A percentile compares a stretch with the other conserved stretches of the same genome.
phyloP scores from a whole-genome alignment of 257 asterid genomes.

The Lantana camara region DNA sequence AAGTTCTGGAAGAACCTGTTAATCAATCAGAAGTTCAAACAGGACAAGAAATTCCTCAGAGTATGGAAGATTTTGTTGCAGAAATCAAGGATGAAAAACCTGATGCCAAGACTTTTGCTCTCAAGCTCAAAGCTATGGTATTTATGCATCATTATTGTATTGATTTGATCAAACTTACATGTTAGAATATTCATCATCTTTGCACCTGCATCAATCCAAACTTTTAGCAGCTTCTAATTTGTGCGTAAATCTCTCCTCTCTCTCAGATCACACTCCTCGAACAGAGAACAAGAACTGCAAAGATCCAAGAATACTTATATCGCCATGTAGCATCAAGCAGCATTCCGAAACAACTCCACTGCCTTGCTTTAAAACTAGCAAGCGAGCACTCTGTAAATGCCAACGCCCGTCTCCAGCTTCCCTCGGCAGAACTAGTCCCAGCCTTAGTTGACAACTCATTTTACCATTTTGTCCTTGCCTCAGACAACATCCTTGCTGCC shows the following conservation, averaged over 20 bases:
- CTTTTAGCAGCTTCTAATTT: too few species aligned
- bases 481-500: constrained; percentile 90
- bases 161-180: neutral
- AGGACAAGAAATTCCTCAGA: constrained; percentile 54
- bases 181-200: neutral
- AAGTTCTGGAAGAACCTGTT: constrained; percentile 70
- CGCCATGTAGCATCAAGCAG: constrained; percentile 99
- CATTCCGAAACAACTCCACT: constrained; percentile 93
- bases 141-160: neutral
- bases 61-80: constrained; percentile 63
- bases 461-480: constrained; percentile 87
- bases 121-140: constrained; percentile 85
- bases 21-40: constrained; percentile 35
- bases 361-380: constrained; percentile 81
- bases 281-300: constrained; percentile 86
- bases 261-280: constrained; percentile 76
- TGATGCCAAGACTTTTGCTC: constrained; percentile 78
- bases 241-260: neutral
- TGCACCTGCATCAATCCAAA: too few species aligned
- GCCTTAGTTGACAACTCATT: constrained; percentile 80
- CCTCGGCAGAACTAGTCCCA: constrained; percentile 84
- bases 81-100: constrained; percentile 53
- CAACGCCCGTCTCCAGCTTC: constrained; percentile 92
- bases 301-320: constrained; percentile 89
- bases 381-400: constrained; percentile 85